Evolutionary conservation across 345 rosid species (phyloP), one percentile per base, ranked within the genome.

Genomic region (Streptanthus diversifolius): DNA sequence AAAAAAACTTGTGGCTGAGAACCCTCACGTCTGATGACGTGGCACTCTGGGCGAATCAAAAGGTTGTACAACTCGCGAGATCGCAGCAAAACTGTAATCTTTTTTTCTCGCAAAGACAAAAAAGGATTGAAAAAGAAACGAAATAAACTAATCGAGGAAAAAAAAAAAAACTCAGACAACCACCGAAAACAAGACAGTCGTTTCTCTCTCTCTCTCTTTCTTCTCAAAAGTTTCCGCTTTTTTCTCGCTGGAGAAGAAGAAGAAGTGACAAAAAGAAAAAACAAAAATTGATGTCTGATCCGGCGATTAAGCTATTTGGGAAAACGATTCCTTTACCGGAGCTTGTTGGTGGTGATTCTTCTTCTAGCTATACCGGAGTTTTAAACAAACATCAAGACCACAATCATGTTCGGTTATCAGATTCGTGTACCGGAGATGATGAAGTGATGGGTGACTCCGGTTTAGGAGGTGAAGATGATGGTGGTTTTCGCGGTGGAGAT

Each of bases 301-400:
- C 90, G 86, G 87, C 91, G 71, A 87, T 92, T 81, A 92, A 92
- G 84, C 86, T 92, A 8, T 92, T 92, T 59, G 98, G 98, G 44
- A 84, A 83, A 82, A 90, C 88, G 80, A 92, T 92, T 80, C 87
- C 90, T 68, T 75, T 90, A 74, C 85, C 85, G 37, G 95, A 85
- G 74, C 73, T 79, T 41, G 77, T 79, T 41, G 80, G 73, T 58
- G 72, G 3, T 22, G 66, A 35, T 41, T 85, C 27, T 17, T 72
- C 63, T 40, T 63, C 59, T 47, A 57, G 40, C 36, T 29, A 8
- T 45, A 56, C 76, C 40, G 76, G 74, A 33, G 77, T 58, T 68
- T 60, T 30, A 68, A 29, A 59, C 33, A 57, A 66, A 11, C 33
- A 35, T n/a, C 84, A 80, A 68, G 73, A 79, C 68, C 86, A 82